phyloP scores from a whole-genome alignment of 2,329 filamentous ascomycete species.

The Ceratocystis variospora region DNA sequence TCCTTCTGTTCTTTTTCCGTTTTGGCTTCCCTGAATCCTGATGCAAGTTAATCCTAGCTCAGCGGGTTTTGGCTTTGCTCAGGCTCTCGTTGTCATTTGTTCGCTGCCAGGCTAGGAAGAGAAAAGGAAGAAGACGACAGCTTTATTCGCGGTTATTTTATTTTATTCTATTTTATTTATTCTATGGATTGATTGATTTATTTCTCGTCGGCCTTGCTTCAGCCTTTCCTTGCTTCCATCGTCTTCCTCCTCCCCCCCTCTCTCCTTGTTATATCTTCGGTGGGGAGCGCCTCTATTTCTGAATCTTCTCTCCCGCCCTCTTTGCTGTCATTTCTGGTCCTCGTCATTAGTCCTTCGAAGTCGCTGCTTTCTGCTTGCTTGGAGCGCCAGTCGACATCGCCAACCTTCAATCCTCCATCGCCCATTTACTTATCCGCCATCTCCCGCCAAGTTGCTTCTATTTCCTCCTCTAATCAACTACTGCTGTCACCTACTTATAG shows the following conservation, averaged over 20 bases:
- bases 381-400: neutral
- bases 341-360: neutral
- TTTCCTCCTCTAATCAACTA: neutral
- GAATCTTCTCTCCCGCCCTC: neutral
- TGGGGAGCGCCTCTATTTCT: neutral
- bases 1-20: slow-evolving; percentile 6
- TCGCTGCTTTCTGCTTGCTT: neutral
- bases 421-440: neutral
- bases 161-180: neutral
- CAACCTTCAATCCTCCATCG: neutral
- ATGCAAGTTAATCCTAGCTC: neutral
- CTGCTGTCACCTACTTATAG: neutral
- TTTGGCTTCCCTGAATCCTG: neutral
- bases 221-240: slow-evolving; percentile 1
- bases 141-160: neutral
- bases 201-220: neutral
- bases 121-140: neutral
- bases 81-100: neutral
- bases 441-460: neutral
- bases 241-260: neutral
- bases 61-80: neutral
- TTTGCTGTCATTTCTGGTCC: neutral
- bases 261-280: slow-evolving; percentile 1
- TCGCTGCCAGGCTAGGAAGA: no score
- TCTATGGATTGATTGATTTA: neutral